Percentiles rank a stretch among this genome's conserved stretches.
Conservation (phyloP, 2,329 filamentous ascomycete species). For the Cordyceps militaris region DNA sequence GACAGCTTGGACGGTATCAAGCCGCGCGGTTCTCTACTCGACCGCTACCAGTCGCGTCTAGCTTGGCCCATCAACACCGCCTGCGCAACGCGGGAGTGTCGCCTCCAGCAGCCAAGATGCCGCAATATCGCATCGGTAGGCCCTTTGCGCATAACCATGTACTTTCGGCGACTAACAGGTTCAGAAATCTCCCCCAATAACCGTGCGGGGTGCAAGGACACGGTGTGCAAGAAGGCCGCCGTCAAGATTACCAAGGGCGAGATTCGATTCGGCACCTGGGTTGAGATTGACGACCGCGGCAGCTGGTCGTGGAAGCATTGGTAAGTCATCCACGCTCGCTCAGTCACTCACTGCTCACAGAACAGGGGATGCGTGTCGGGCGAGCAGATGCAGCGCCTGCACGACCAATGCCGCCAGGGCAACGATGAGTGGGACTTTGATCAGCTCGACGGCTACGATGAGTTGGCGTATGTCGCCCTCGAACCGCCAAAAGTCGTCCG, state of each 20-base stretch:
- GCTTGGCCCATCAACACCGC: not conserved
- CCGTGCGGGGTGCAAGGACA: slow-evolving; percentile 68
- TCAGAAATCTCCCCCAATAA: slow-evolving; percentile 65
- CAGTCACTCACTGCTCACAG: not conserved
- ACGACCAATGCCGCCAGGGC: slow-evolving; percentile 43
- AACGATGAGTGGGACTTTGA: slow-evolving; percentile 52
- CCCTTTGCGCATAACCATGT: slow-evolving; percentile 3
- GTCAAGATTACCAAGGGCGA: slow-evolving; percentile 74
- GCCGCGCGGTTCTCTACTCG: no score
- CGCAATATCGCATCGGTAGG: slow-evolving; percentile 42
- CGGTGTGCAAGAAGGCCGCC: slow-evolving; percentile 61
- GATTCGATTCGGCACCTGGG: slow-evolving; percentile 68
- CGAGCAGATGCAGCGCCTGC: slow-evolving; percentile 58
- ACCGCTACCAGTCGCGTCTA: not conserved
- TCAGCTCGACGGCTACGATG: slow-evolving; percentile 73
- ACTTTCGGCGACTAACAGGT: slow-evolving; percentile 9
- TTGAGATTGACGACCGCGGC: slow-evolving; percentile 54
- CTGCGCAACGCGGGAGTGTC: not conserved
- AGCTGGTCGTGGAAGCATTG: slow-evolving; percentile 81
- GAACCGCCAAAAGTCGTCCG: not conserved
- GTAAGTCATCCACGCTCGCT: slow-evolving; percentile 41
- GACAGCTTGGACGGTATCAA: no score
- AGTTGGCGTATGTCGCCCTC: slow-evolving; percentile 44
- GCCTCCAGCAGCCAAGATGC: slow-evolving; percentile 28
- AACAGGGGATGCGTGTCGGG: slow-evolving; percentile 87